phyloP scores from a whole-genome alignment of 176 grass and related monocot species.

The Carex cristatella region DNA sequence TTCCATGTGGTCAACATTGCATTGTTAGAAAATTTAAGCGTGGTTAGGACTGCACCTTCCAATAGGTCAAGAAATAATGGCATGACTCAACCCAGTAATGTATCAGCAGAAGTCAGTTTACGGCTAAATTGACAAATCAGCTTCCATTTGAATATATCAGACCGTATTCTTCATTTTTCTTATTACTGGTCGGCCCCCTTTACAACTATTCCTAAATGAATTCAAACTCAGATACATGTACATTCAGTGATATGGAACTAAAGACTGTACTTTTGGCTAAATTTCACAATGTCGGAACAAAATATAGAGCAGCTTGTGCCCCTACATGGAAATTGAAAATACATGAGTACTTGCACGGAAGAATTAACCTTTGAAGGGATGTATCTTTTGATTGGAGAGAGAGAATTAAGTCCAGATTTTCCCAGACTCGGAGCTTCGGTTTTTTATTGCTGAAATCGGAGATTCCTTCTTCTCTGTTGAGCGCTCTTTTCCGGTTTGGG shows the following conservation, averaged over 20 bases:
- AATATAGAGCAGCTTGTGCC: background rate
- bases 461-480: background rate
- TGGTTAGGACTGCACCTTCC: background rate
- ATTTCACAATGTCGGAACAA: background rate
- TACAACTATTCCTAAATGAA: background rate
- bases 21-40: background rate
- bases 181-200: background rate
- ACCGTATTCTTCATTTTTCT: background rate
- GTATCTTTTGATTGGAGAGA: constrained; percentile 71
- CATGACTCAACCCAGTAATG: background rate
- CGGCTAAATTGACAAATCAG: background rate
- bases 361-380: constrained; percentile 50
- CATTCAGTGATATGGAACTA: background rate
- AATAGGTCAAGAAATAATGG: background rate
- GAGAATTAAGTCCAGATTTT: constrained; percentile 69
- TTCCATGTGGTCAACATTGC: background rate
- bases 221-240: background rate
- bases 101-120: background rate
- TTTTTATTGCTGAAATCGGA: background rate
- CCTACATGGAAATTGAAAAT: background rate
- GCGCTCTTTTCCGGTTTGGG: background rate
- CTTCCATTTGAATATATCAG: background rate
- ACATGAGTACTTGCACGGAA: background rate
- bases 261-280: background rate
- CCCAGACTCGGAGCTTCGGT: constrained; percentile 27